Evolutionary conservation across 2,329 filamentous ascomycete genomes (phyloP).

Genomic region (Emergomyces africanus): DNA sequence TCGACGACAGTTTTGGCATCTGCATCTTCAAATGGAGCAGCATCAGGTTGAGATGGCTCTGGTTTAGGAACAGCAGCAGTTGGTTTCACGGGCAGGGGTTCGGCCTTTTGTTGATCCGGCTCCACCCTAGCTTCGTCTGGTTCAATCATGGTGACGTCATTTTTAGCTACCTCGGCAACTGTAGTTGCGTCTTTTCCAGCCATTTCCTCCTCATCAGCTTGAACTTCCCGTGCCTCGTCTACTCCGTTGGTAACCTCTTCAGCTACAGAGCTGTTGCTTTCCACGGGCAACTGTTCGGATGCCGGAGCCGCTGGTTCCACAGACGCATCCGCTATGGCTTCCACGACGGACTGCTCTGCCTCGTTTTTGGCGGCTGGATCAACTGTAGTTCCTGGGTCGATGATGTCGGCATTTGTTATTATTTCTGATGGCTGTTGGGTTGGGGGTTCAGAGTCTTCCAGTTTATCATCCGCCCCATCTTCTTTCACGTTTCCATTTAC

Average conservation of each 20-base stretch:
- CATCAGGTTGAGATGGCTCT: neutral
- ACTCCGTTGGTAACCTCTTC: conserved; percentile 4
- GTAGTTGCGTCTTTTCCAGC: neutral
- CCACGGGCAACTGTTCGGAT: neutral
- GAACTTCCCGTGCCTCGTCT: neutral
- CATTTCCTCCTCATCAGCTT: neutral
- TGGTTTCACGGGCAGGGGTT: neutral
- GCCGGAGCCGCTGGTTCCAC: neutral
- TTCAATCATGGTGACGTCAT: neutral
- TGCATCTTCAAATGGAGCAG: neutral
- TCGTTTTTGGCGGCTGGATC: neutral
- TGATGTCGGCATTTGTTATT: neutral
- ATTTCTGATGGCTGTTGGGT: neutral
- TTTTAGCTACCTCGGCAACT: neutral
- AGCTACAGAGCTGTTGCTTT: neutral
- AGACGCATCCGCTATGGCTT: neutral
- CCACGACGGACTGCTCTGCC: neutral
- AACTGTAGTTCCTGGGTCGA: neutral
- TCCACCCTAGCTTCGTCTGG: neutral
- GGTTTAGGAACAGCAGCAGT: neutral
- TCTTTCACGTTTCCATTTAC: neutral
- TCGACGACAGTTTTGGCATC: conserved; percentile 4
- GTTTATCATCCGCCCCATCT: neutral
- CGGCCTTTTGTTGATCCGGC: neutral
- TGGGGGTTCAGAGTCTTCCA: neutral